Conservation (phyloP, 2,329 filamentous ascomycete genomes). For the Xylariomycetidae sp. region DNA sequence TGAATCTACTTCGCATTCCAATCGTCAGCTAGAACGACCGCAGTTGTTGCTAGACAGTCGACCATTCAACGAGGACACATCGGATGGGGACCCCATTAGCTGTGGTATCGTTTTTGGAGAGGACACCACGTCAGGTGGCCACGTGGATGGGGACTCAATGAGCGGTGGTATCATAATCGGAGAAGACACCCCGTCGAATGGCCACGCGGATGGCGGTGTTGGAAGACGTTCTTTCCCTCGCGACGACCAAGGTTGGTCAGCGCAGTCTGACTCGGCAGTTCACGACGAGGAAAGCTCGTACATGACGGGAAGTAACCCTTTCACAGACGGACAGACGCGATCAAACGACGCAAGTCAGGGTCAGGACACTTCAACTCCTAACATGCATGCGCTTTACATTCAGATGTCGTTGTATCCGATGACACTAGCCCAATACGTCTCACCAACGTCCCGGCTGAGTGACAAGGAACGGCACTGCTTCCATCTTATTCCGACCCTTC, state of each 20-base stretch:
- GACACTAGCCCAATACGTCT: constrained; percentile 47
- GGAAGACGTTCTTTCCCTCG: no score
- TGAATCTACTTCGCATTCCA: no score
- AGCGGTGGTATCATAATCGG: constrained; percentile 16
- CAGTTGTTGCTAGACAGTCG: constrained; percentile 17
- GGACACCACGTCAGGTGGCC: constrained; percentile 10
- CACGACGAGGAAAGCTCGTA: constrained; percentile 18
- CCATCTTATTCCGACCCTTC: constrained; percentile 51
- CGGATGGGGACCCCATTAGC: constrained; percentile 6
- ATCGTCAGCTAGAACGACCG: no score
- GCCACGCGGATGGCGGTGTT: neutral
- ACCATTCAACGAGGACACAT: constrained; percentile 9
- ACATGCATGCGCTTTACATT: constrained; percentile 51
- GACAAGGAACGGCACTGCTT: constrained; percentile 46
- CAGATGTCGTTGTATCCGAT: constrained; percentile 63
- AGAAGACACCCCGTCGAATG: constrained; percentile 13
- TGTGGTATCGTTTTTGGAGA: constrained; percentile 17
- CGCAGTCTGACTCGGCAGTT: constrained; percentile 28
- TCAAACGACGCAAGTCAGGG: constrained; percentile 27
- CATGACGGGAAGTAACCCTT: constrained; percentile 19
- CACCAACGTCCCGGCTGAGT: constrained; percentile 21
- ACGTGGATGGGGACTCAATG: neutral
- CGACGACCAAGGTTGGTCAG: constrained; percentile 23
- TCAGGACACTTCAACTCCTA: constrained; percentile 16
- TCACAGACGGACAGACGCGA: constrained; percentile 20